These are phyloP conservation scores for Aspergillus baeticus DNA, from an alignment of 495 filamentous ascomycete genomes.

Conservation along the genomic window DNA sequence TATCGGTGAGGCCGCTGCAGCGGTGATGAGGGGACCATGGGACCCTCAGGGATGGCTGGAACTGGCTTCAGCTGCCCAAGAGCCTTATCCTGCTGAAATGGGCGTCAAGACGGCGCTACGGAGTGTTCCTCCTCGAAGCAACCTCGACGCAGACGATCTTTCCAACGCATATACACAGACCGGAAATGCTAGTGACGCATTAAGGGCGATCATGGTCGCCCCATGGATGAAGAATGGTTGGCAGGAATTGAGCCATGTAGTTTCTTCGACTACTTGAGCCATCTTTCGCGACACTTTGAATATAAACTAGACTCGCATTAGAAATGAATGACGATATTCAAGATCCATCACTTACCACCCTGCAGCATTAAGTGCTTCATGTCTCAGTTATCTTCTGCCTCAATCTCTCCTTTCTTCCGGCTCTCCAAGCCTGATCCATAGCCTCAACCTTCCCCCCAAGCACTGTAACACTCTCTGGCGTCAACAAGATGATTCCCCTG, in stretches of 20 bases:
- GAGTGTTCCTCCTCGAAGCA: conserved; percentile 66
- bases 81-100: conserved; percentile 69
- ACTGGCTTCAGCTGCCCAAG: conserved; percentile 57
- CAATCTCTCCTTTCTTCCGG: conserved; percentile 67
- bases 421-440: conserved; percentile 74
- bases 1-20: conserved; percentile 58
- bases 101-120: conserved; percentile 74
- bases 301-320: conserved; percentile 5
- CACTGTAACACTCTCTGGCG: conserved; percentile 59
- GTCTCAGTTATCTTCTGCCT: conserved; percentile 52
- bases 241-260: conserved; percentile 42
- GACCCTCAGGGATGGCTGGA: conserved; percentile 76
- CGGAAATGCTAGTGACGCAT: conserved; percentile 66
- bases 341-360: neutral
- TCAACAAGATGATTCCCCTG: conserved; percentile 74
- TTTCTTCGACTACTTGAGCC: conserved; percentile 21
- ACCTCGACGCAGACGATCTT: conserved; percentile 65
- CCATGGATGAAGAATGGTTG: conserved; percentile 75
- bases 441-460: conserved; percentile 86
- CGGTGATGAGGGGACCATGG: conserved; percentile 75
- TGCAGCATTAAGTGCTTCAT: neutral
- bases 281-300: neutral
- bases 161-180: conserved; percentile 76
- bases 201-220: conserved; percentile 74
- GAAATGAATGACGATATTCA: conserved; percentile 10